Base-by-base conservation (phyloP, 352 stramenopile genomes). In the Phytophthora hybrid region DNA sequence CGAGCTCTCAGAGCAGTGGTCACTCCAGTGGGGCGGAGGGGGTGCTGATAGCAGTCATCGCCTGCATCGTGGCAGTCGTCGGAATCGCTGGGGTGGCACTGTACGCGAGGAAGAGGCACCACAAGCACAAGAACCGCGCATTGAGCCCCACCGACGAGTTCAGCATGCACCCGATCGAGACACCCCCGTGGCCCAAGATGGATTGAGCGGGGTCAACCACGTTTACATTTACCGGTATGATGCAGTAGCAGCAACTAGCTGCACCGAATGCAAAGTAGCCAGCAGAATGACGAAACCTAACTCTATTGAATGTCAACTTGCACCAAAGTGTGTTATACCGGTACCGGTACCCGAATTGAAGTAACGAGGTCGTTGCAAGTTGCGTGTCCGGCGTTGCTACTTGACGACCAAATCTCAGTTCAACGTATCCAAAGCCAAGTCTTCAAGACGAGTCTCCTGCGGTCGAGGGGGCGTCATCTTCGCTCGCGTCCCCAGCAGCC, bases 161-260 rank as follows among this genome's bases (percentile, higher is more conserved):
- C 47, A 39, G 37, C 9, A 66, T 77, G 71, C 71, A 70, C 34
- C 14, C 71, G 32, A 77, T 77, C 34, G 59, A 63, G 59, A 77
- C 71, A 16, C 71, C 70, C 19, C 70, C 66, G 16, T 70, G 59
- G 49, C 13, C 59, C 18, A 64, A 54, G 41, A 63, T n/a, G 29
- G 49, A 76, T 63, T 76, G 16, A 59, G 4, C 11, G 2, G 21
- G 47, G 19, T 10, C 32, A 57, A 67, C 23, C 19, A 51, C 23
- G 8, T 21, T 13, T 47, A 14, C n/a, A 10, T 32, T 49, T 26
- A 18, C 47, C 32, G 47, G 23, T 26, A 26, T 58, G 26, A 66
- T 49, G 44, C 23, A 58, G 52, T 16, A 69, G 62, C 57, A 55
- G 21, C 16, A 55, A 59, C 47, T 41, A 16, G 34, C 9, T 13